These are phyloP conservation scores for Ustilago vetiveriae DNA, from an alignment of 1,284 basidiomycete species.

Conservation along the genomic window DNA sequence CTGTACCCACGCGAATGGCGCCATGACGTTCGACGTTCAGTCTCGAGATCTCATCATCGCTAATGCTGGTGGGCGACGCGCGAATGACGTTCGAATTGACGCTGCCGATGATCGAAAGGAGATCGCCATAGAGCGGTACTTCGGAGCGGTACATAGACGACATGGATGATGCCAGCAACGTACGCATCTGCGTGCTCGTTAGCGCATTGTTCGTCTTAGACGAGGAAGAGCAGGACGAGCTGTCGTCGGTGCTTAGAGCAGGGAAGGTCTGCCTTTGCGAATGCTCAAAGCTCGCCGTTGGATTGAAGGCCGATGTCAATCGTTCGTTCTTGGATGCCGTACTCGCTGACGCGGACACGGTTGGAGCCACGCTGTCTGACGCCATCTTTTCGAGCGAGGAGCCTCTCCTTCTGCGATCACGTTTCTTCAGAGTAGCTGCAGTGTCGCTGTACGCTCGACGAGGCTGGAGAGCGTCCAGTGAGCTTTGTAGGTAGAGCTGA, in stretches of 20 bases:
- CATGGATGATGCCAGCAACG: conserved; percentile 66
- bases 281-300: background rate
- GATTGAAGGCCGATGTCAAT: background rate
- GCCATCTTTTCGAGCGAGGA: background rate
- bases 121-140: conserved; percentile 69
- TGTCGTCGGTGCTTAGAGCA: conserved; percentile 15
- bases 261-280: conserved; percentile 21
- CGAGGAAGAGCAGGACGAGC: conserved; percentile 11
- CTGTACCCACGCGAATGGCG: conserved; percentile 69
- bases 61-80: background rate
- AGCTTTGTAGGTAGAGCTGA: conserved; percentile 22
- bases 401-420: background rate
- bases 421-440: background rate
- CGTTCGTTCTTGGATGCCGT: too few relatives aligned
- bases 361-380: background rate
- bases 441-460: conserved; percentile 3
- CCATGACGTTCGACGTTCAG: conserved; percentile 69
- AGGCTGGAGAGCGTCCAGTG: conserved; percentile 4
- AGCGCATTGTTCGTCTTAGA: background rate
- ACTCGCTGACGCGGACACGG: too few relatives aligned
- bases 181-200: conserved; percentile 59
- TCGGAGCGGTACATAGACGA: conserved; percentile 68
- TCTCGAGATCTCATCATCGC: conserved; percentile 59
- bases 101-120: conserved; percentile 67
- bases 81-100: conserved; percentile 64